phyloP scores from a whole-genome alignment of 2,329 filamentous ascomycete genomes.

The Colletotrichum sp. region DNA sequence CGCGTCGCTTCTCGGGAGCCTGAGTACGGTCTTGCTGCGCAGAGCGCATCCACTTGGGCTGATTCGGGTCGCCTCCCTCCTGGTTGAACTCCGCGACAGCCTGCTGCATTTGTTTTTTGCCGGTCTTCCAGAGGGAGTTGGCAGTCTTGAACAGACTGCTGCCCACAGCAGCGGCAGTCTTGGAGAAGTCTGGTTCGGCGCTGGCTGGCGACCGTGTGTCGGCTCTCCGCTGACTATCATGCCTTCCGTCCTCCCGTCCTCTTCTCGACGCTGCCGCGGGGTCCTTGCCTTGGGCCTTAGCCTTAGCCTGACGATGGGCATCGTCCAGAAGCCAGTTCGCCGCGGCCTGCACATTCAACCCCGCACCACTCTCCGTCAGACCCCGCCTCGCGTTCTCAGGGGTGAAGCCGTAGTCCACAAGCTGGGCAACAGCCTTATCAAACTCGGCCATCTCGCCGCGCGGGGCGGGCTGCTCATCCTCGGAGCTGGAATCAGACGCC shows the following conservation, averaged over 20 bases:
- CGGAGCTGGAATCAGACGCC: conserved; percentile 49
- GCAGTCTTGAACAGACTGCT: conserved; percentile 90
- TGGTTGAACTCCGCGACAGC: conserved; percentile 86
- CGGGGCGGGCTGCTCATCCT: conserved; percentile 43
- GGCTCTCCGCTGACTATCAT: conserved; percentile 30
- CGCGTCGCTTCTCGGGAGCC: conserved; percentile 34
- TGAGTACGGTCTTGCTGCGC: conserved; percentile 48
- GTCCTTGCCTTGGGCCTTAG: conserved; percentile 65
- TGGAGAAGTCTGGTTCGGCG: conserved; percentile 75
- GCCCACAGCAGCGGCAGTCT: conserved; percentile 82
- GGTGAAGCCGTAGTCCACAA: conserved; percentile 95
- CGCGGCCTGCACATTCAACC: conserved; percentile 82
- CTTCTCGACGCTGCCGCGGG: conserved; percentile 45
- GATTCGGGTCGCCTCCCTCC: conserved; percentile 73
- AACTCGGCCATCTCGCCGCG: conserved; percentile 46
- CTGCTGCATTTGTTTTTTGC: conserved; percentile 91
- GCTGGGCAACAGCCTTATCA: conserved; percentile 82
- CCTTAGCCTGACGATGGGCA: conserved; percentile 82
- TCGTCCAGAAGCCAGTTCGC: conserved; percentile 91
- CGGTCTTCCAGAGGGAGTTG: conserved; percentile 92
- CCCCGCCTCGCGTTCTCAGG: conserved; percentile 83
- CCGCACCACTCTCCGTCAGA: conserved; percentile 79
- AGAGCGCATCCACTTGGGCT: conserved; percentile 96
- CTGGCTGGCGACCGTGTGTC: conserved; percentile 62
- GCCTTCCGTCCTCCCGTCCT: conserved; percentile 36